A percentile compares a stretch with the other conserved stretches of the same genome.
These are phyloP conservation scores for Claviceps fusiformis DNA, from an alignment of 2,329 filamentous ascomycete genomes.

Conservation along the genomic window DNA sequence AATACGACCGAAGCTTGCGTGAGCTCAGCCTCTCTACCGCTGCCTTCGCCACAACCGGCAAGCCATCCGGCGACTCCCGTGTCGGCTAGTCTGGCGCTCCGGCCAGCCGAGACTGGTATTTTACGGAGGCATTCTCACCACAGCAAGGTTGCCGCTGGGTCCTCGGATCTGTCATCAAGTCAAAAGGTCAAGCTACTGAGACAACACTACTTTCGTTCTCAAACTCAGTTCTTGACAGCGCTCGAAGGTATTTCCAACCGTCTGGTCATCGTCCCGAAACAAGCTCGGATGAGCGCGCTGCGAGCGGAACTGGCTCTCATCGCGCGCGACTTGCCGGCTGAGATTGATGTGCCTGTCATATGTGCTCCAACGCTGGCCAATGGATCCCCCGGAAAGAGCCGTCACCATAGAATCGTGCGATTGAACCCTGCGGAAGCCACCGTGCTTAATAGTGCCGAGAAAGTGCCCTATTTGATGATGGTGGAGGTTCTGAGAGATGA, in stretches of 20 bases:
- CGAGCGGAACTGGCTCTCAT: constrained; percentile 71
- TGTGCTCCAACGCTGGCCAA: constrained; percentile 62
- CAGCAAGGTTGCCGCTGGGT: constrained; percentile 40
- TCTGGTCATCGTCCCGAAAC: constrained; percentile 70
- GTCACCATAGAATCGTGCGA: constrained; percentile 70
- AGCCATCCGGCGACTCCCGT: constrained; percentile 44
- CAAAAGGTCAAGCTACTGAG: constrained; percentile 62
- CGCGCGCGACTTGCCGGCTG: constrained; percentile 66
- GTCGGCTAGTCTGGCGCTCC: constrained; percentile 35
- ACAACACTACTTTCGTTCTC: constrained; percentile 71
- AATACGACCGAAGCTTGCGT: constrained; percentile 44
- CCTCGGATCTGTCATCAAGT: constrained; percentile 45
- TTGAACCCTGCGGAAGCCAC: constrained; percentile 75
- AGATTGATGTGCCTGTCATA: constrained; percentile 72
- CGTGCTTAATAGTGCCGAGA: constrained; percentile 74
- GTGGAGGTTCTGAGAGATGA: constrained; percentile 71
- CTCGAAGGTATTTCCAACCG: constrained; percentile 75
- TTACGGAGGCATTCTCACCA: constrained; percentile 48
- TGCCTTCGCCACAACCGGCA: constrained; percentile 42
- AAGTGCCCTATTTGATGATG: constrained; percentile 76
- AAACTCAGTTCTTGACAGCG: constrained; percentile 69
- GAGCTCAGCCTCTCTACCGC: constrained; percentile 53
- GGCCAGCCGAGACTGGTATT: constrained; percentile 32
- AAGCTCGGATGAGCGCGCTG: constrained; percentile 65
- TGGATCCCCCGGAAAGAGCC: constrained; percentile 60